phyloP scores from a whole-genome alignment of 176 grass and related monocot species.

The Bromus sterilis region DNA sequence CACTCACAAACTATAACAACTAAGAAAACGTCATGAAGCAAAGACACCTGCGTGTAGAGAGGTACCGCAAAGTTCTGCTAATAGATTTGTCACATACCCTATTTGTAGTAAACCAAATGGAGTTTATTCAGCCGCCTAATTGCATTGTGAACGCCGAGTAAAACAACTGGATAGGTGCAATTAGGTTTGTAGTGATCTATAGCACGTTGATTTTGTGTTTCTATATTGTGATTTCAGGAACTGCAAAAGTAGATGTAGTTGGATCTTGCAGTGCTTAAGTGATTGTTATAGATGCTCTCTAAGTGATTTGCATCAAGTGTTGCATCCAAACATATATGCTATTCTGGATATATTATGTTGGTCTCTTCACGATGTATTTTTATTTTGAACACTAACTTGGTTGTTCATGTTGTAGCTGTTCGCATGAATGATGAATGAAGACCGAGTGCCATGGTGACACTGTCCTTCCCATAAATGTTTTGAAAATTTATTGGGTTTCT shows the following conservation, averaged over 20 bases:
- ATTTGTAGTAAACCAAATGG: neutral
- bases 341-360: no score
- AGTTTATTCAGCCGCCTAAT: neutral
- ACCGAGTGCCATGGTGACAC: conserved; percentile 15
- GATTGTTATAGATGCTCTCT: neutral
- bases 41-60: neutral
- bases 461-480: no score
- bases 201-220: neutral
- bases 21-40: neutral
- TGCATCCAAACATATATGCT: neutral
- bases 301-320: neutral
- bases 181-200: neutral
- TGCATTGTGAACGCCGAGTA: neutral
- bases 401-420: conserved; percentile 30
- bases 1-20: neutral
- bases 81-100: neutral
- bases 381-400: conserved; percentile 1
- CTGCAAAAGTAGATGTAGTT: neutral
- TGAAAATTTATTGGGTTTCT: conserved; percentile 1
- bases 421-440: conserved; percentile 42
- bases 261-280: neutral
- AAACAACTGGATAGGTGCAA: neutral
- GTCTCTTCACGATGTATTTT: neutral
- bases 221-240: neutral
- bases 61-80: neutral